Evolutionary conservation across 1,284 basidiomycete species (phyloP).

Genomic region (Cutaneotrichosporon sp.): DNA sequence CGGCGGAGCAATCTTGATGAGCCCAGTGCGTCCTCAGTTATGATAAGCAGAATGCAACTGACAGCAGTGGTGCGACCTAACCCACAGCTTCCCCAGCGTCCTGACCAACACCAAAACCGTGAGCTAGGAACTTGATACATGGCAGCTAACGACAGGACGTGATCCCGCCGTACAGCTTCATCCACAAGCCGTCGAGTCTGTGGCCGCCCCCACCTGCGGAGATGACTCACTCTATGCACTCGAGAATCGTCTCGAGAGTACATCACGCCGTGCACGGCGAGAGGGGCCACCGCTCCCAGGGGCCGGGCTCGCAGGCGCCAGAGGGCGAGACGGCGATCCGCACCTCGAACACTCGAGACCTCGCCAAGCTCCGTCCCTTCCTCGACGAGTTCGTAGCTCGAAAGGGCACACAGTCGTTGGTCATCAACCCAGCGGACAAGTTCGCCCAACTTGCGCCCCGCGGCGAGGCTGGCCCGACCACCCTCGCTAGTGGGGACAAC

Average conservation of each 20-base stretch:
- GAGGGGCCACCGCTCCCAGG: neutral
- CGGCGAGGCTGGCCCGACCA: slow-evolving; percentile 5
- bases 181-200: slow-evolving; percentile 74
- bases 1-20: slow-evolving; percentile 80
- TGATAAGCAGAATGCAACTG: neutral
- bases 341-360: slow-evolving; percentile 7
- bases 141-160: slow-evolving; percentile 62
- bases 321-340: neutral
- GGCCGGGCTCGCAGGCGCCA: neutral
- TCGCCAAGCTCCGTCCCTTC: slow-evolving; percentile 3
- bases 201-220: slow-evolving; percentile 89
- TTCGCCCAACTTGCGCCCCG: slow-evolving; percentile 22
- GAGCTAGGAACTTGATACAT: slow-evolving; percentile 26
- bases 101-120: slow-evolving; percentile 77
- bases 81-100: slow-evolving; percentile 90
- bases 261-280: slow-evolving; percentile 58
- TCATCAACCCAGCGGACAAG: slow-evolving; percentile 33
- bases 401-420: neutral
- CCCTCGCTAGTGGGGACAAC: slow-evolving; percentile 36
- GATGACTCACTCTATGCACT: slow-evolving; percentile 65
- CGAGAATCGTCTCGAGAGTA: slow-evolving; percentile 64
- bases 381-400: neutral
- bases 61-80: slow-evolving; percentile 67
- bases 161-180: slow-evolving; percentile 59
- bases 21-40: slow-evolving; percentile 57